A percentile compares a stretch with the other conserved stretches of the same genome.
Conservation (phyloP, 2,329 filamentous ascomycete species). For the Aspergillus arachidicola region DNA sequence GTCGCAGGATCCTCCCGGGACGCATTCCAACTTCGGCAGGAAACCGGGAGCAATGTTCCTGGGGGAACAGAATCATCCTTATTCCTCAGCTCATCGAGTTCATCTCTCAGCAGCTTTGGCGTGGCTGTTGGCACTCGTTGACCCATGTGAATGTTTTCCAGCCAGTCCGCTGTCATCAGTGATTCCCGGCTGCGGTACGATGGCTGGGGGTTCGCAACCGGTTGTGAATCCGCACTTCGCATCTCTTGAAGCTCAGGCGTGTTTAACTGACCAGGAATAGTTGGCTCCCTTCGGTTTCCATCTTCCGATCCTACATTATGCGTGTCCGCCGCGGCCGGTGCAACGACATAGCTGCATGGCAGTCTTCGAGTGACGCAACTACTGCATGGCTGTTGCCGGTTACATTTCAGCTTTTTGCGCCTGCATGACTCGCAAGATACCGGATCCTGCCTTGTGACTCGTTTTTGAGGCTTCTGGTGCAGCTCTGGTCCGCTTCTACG, state of each 20-base stretch:
- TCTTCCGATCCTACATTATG: neutral
- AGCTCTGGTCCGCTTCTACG: slow-evolving; percentile 16
- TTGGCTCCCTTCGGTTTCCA: neutral
- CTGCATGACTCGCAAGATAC: slow-evolving; percentile 45
- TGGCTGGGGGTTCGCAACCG: neutral
- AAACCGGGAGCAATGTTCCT: neutral
- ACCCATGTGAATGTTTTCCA: slow-evolving; percentile 34
- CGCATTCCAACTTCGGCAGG: slow-evolving; percentile 6
- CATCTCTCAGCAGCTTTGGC: slow-evolving; percentile 22
- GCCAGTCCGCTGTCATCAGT: slow-evolving; percentile 28
- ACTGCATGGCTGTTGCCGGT: slow-evolving; percentile 54
- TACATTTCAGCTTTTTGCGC: slow-evolving; percentile 56
- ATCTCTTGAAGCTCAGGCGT: neutral
- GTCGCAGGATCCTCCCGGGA: slow-evolving; percentile 25
- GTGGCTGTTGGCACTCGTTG: slow-evolving; percentile 28
- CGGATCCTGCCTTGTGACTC: slow-evolving; percentile 36
- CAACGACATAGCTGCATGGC: slow-evolving; percentile 28
- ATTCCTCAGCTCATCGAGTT: slow-evolving; percentile 14
- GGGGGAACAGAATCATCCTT: neutral
- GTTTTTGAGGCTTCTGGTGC: slow-evolving; percentile 16
- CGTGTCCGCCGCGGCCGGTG: neutral
- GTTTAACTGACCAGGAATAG: no score
- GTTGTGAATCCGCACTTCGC: neutral
- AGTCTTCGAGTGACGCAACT: slow-evolving; percentile 44
- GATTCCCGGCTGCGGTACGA: slow-evolving; percentile 21